These are phyloP conservation scores for Aphanoascus verrucosus DNA, from an alignment of 2,329 filamentous ascomycete genomes.

Conservation along the genomic window DNA sequence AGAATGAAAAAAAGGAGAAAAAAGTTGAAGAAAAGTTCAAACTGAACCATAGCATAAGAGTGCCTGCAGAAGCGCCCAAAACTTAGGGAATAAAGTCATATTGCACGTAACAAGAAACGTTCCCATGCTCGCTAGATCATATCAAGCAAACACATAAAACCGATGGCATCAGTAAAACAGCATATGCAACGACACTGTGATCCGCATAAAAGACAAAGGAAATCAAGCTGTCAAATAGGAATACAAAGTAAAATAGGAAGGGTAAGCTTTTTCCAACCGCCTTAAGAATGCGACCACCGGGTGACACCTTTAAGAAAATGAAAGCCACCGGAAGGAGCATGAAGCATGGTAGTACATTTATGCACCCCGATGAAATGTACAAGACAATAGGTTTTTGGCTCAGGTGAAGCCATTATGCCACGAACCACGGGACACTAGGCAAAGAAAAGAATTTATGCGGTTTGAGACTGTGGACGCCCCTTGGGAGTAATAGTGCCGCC, in stretches of 20 bases:
- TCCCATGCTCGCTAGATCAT: conserved; percentile 11
- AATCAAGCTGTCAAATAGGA: conserved; percentile 1
- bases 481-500: conserved; percentile 43
- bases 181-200: conserved; percentile 1
- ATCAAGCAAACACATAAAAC: conserved; percentile 11
- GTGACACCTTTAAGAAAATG: conserved; percentile 7
- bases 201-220: neutral
- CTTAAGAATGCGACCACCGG: conserved; percentile 11
- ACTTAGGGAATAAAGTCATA: conserved; percentile 7
- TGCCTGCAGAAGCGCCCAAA: conserved; percentile 5
- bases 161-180: neutral
- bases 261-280: conserved; percentile 12
- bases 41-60: neutral
- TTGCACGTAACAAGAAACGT: conserved; percentile 7
- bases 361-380: conserved; percentile 9
- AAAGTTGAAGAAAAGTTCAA: neutral
- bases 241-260: conserved; percentile 9
- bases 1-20: neutral
- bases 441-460: conserved; percentile 1
- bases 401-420: neutral
- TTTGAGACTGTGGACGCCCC: conserved; percentile 24
- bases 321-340: conserved; percentile 5
- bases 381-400: neutral
- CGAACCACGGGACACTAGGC: neutral
- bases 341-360: neutral